Evolutionary conservation across 805 yeast species (phyloP).

Genomic region (Metschnikowia borealis): DNA sequence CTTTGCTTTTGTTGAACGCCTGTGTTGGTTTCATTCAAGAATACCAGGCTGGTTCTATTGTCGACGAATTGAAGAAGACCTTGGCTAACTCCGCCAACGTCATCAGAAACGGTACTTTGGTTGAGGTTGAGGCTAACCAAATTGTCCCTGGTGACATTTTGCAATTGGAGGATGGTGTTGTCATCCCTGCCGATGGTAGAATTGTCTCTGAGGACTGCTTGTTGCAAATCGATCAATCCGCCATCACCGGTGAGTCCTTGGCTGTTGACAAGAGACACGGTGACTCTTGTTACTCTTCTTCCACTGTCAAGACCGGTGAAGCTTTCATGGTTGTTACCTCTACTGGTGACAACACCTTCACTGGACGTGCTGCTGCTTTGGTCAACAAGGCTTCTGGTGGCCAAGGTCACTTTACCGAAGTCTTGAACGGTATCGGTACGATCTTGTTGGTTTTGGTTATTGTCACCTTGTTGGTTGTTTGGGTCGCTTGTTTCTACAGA

Average conservation of each 20-base stretch:
- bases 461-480: constrained; percentile 79
- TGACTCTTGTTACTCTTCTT: constrained; percentile 85
- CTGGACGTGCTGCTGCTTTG: constrained; percentile 96
- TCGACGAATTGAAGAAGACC: constrained; percentile 92
- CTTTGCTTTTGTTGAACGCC: constrained; percentile 80
- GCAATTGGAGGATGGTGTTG: constrained; percentile 89
- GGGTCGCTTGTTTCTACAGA: constrained; percentile 95
- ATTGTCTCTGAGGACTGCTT: constrained; percentile 79
- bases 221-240: constrained; percentile 93
- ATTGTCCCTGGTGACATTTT: constrained; percentile 94
- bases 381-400: constrained; percentile 93
- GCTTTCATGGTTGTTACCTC: constrained; percentile 91
- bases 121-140: constrained; percentile 77
- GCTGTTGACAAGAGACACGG: constrained; percentile 91
- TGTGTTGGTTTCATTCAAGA: constrained; percentile 95
- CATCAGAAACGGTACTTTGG: constrained; percentile 73
- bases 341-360: constrained; percentile 93
- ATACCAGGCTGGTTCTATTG: constrained; percentile 97
- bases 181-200: constrained; percentile 91
- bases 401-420: constrained; percentile 95
- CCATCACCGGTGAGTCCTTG: constrained; percentile 95
- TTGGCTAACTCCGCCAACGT: constrained; percentile 86
- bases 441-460: constrained; percentile 84
- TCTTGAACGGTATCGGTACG: constrained; percentile 95
- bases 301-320: constrained; percentile 94